These are phyloP conservation scores for Monosporascus sp. DNA, from an alignment of 2,329 filamentous ascomycete genomes.

Conservation along the genomic window DNA sequence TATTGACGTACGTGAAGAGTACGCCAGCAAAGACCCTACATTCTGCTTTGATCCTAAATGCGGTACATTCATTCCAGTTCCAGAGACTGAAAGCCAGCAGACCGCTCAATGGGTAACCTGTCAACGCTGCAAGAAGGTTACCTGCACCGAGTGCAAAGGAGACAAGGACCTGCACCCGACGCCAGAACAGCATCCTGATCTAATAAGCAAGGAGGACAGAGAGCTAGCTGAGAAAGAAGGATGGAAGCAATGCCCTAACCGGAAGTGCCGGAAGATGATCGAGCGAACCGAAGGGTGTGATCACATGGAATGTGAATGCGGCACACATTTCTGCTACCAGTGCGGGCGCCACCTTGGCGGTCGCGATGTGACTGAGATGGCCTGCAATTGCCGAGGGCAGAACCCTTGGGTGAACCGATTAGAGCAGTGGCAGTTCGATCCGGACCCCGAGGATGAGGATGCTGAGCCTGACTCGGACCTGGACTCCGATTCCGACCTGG, in stretches of 20 bases:
- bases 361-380: background rate
- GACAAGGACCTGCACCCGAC: background rate
- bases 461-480: too few relatives aligned
- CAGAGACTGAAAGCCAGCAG: background rate
- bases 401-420: too few relatives aligned
- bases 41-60: background rate
- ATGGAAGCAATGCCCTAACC: background rate
- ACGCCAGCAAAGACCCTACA: background rate
- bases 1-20: background rate
- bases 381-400: background rate
- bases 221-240: background rate
- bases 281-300: background rate
- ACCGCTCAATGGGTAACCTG: background rate
- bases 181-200: background rate
- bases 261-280: background rate
- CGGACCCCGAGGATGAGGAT: too few relatives aligned
- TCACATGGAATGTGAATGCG: background rate
- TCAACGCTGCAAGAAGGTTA: background rate
- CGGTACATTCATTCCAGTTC: background rate
- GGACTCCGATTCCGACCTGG: too few relatives aligned
- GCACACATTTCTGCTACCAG: background rate
- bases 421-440: too few relatives aligned
- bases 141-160: background rate
- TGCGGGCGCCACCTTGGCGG: background rate
- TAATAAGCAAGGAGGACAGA: background rate